Conservation (phyloP, 2,329 filamentous ascomycete species). For the Microsporum ferrugineum region DNA sequence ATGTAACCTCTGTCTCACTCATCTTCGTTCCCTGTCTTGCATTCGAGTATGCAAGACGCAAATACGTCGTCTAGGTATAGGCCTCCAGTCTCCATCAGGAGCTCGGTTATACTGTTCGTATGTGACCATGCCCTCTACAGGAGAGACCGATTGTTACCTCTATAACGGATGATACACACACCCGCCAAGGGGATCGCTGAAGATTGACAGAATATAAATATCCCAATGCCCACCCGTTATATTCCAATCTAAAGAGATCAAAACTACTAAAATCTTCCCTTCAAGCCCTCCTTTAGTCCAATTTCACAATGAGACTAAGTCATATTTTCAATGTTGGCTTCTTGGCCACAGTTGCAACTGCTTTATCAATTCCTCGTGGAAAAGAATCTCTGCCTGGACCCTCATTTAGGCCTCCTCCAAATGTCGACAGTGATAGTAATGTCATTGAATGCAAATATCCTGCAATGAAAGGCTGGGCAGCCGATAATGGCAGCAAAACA, state of each 20-base stretch:
- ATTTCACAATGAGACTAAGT: not conserved
- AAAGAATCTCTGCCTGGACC: not conserved
- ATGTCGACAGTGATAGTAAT: conserved; percentile 7
- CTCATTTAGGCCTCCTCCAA: conserved; percentile 8
- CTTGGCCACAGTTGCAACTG: not conserved
- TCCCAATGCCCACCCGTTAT: not conserved
- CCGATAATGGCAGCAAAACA: conserved; percentile 5
- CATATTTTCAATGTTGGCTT: not conserved
- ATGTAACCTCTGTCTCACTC: not conserved
- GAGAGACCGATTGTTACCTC: not conserved
- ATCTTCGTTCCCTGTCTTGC: not conserved
- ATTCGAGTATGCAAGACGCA: not conserved
- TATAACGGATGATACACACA: not conserved
- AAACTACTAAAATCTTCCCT: not conserved
- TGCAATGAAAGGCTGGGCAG: conserved; percentile 9
- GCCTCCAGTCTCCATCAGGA: not conserved
- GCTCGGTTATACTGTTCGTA: not conserved
- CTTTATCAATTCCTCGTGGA: not conserved
- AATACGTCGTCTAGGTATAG: not conserved
- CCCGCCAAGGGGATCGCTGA: not conserved
- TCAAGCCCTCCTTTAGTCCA: not conserved
- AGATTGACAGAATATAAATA: not conserved
- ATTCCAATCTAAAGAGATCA: not conserved
- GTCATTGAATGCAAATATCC: conserved; percentile 11
- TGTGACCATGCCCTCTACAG: not conserved